phyloP scores from a whole-genome alignment of 1,284 basidiomycete genomes.

The Rhodofomes roseus region DNA sequence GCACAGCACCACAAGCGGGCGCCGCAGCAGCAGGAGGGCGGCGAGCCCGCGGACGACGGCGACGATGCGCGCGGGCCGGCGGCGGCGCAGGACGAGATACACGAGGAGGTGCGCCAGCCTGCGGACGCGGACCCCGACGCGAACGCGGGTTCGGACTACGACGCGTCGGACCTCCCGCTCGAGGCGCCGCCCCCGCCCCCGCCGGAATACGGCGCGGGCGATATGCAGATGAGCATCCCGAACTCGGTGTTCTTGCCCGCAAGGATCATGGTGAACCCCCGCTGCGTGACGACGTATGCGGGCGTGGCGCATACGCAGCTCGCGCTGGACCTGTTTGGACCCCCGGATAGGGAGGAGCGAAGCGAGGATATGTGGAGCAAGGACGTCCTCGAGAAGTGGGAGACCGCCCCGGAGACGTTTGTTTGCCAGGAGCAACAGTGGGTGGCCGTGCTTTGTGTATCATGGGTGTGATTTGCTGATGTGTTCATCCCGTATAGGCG shows the following conservation, averaged over 20 bases:
- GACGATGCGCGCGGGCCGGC: background rate
- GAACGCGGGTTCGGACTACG: conserved; percentile 84
- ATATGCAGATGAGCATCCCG: conserved; percentile 60
- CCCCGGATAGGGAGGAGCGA: conserved; percentile 56
- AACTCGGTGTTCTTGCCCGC: conserved; percentile 86
- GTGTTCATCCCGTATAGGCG: conserved; percentile 41
- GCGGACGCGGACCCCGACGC: conserved; percentile 58
- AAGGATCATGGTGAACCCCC: conserved; percentile 88
- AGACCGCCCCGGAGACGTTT: conserved; percentile 90
- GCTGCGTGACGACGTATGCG: conserved; percentile 94
- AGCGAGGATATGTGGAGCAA: conserved; percentile 49
- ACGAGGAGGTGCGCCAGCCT: conserved; percentile 29
- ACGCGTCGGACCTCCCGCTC: conserved; percentile 59
- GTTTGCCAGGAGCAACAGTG: conserved; percentile 94
- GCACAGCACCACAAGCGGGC: conserved; percentile 8
- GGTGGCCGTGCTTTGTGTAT: conserved; percentile 13
- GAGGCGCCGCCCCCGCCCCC: conserved; percentile 34
- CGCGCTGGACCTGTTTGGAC: conserved; percentile 86
- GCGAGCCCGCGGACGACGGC: background rate
- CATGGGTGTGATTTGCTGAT: conserved; percentile 6
- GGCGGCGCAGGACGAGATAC: conserved; percentile 9
- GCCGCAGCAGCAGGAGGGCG: conserved; percentile 8
- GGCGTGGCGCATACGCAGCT: conserved; percentile 92
- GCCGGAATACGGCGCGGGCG: conserved; percentile 7
- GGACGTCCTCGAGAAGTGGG: conserved; percentile 90